Evolutionary conservation across 2,329 filamentous ascomycete genomes (phyloP), one percentile per base, ranked within the genome.

Genomic region (Cercospora sp.): DNA sequence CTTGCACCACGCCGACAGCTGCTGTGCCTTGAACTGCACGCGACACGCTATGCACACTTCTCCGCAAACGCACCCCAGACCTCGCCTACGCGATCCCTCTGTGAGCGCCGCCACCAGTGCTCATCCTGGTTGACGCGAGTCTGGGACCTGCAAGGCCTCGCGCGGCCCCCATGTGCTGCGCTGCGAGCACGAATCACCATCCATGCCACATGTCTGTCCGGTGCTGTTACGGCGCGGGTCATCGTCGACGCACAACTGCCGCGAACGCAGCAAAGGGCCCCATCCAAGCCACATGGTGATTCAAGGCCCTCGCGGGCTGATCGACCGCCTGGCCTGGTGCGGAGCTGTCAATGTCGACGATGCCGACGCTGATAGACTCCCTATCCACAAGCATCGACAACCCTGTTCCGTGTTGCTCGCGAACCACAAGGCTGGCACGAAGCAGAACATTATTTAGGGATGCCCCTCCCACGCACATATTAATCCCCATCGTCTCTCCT

Each of bases 401-500:
- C 58, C 61, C 28, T 51, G 30, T 51, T 60, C 20, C 58, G 20
- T 53, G 48, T 51, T 12, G 48, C 48, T 23, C 18, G 36, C 51
- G n/a, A 30, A 48, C 53, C 33, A n/a, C 65, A 39, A 53, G 51
- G 60, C 60, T 60, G 65, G 65, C 7, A 57, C 60, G 18, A 31
- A 60, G 55, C 57, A 23, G 20, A 42, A 18, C 55, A 60, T 57
- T n/a, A 58, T 63, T 61, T 61, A 61, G 62, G 55, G 65, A 33
- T 55, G 48, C 63, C 66, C 66, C 58, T 64, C 48, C 45, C 23
- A 31, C 55, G 12, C 20, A 7, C 63, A 36, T 62, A 53, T 65
- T 62, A 30, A 16, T 57, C 31, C 57, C 62, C 53, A 26, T 59
- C 36, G 23, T 60, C 63, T 55, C 55, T 61, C 51, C 53, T 60